phyloP scores from a whole-genome alignment of 2,329 filamentous ascomycete genomes.

The Ceratocystis alfenasii region DNA sequence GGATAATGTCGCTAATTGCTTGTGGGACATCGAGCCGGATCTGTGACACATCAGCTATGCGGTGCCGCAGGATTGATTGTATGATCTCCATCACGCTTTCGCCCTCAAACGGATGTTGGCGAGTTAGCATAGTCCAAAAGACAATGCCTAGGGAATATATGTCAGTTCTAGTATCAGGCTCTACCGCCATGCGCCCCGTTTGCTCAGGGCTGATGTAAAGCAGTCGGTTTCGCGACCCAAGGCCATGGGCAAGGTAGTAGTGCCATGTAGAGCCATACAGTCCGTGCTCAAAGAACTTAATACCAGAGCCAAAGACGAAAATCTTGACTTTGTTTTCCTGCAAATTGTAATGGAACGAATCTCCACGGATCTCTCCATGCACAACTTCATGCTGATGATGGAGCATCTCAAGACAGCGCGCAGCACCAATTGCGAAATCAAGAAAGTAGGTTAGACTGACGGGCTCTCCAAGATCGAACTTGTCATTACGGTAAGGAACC shows the following conservation, averaged over 20 bases:
- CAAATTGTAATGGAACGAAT: constrained; percentile 77
- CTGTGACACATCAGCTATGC: constrained; percentile 63
- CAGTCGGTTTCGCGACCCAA: constrained; percentile 78
- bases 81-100: constrained; percentile 77
- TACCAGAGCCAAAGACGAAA: constrained; percentile 73
- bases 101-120: constrained; percentile 68
- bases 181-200: constrained; percentile 81
- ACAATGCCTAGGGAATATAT: constrained; percentile 85
- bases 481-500: constrained; percentile 34
- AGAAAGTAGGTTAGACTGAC: constrained; percentile 68
- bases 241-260: constrained; percentile 58
- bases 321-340: constrained; percentile 63
- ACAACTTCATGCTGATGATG: constrained; percentile 79
- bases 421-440: constrained; percentile 80
- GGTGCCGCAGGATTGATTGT: constrained; percentile 70
- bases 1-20: constrained; percentile 67
- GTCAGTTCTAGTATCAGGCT: constrained; percentile 83
- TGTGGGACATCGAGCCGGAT: constrained; percentile 76
- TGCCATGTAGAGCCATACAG: constrained; percentile 80
- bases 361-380: constrained; percentile 80
- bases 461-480: constrained; percentile 42
- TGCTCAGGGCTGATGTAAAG: constrained; percentile 91
- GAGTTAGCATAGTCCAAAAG: constrained; percentile 76
- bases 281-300: constrained; percentile 81
- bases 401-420: constrained; percentile 76